Conservation (phyloP, 2,329 filamentous ascomycete genomes). For the Cladorrhinum sp. region DNA sequence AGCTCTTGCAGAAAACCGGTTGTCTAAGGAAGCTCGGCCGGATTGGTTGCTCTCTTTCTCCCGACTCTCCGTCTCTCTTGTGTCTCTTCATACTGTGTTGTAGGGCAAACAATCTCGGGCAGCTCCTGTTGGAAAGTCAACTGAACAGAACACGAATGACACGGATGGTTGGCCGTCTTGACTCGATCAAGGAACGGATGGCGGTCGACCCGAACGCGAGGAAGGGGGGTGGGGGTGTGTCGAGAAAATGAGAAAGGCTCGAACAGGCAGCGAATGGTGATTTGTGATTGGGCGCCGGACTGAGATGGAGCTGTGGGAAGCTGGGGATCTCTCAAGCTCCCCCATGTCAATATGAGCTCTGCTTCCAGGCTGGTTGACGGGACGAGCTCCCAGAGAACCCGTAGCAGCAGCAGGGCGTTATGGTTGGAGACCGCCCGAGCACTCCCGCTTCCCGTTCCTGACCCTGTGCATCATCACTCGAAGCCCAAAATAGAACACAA, state of each 20-base stretch:
- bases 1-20: constrained; percentile 7
- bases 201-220: constrained; percentile 14
- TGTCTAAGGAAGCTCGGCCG: background rate
- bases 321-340: constrained; percentile 20
- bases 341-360: constrained; percentile 11
- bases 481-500: constrained; percentile 8
- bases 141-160: constrained; percentile 12
- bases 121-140: background rate
- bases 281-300: constrained; percentile 20
- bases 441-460: background rate
- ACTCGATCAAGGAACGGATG: constrained; percentile 26
- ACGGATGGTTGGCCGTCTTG: constrained; percentile 20
- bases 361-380: background rate
- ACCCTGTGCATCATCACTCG: background rate
- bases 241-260: constrained; percentile 1
- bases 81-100: background rate
- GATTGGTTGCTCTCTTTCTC: background rate
- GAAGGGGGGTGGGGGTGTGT: constrained; percentile 19
- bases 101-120: background rate
- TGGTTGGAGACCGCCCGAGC: constrained; percentile 2
- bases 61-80: background rate
- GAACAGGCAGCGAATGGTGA: background rate
- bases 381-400: constrained; percentile 9
- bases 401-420: background rate
- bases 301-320: constrained; percentile 16